Evolutionary conservation across 2,329 filamentous ascomycete species (phyloP).

Genomic region (Leptographium galeiforme): DNA sequence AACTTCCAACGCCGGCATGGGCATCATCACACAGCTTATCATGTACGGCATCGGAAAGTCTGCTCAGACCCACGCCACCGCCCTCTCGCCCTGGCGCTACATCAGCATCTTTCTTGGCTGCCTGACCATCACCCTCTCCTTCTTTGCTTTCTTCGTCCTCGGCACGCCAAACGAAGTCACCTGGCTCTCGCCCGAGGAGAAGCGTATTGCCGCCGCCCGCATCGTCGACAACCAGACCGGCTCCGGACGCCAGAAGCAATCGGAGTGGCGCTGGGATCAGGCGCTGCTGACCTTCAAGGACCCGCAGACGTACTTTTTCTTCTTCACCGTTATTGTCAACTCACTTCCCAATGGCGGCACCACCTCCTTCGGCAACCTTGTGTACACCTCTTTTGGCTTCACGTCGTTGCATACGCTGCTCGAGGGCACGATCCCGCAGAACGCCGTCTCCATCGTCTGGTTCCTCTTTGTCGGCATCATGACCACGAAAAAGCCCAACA

Average conservation of each 20-base stretch:
- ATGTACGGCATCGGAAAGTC: slow-evolving; percentile 15
- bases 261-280: slow-evolving; percentile 21
- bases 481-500: slow-evolving; percentile 12
- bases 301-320: slow-evolving; percentile 19
- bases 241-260: slow-evolving; percentile 23
- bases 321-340: slow-evolving; percentile 19
- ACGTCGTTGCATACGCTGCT: slow-evolving; percentile 18
- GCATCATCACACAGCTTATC: slow-evolving; percentile 4
- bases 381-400: slow-evolving; percentile 23
- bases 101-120: slow-evolving; percentile 12
- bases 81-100: slow-evolving; percentile 16
- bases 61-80: not conserved
- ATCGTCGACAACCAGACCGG: slow-evolving; percentile 25
- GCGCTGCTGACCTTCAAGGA: slow-evolving; percentile 14
- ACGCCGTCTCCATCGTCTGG: slow-evolving; percentile 20
- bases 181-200: slow-evolving; percentile 21
- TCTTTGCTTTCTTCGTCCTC: slow-evolving; percentile 18
- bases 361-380: slow-evolving; percentile 17
- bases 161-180: slow-evolving; percentile 19
- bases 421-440: slow-evolving; percentile 19
- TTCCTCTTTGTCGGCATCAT: slow-evolving; percentile 21
- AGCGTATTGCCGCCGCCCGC: slow-evolving; percentile 23
- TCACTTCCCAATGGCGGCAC: slow-evolving; percentile 19
- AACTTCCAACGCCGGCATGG: slow-evolving; percentile 16
- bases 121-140: slow-evolving; percentile 9